Base-by-base conservation (phyloP, 352 stramenopile genomes). In the Thraustotheca clavata region DNA sequence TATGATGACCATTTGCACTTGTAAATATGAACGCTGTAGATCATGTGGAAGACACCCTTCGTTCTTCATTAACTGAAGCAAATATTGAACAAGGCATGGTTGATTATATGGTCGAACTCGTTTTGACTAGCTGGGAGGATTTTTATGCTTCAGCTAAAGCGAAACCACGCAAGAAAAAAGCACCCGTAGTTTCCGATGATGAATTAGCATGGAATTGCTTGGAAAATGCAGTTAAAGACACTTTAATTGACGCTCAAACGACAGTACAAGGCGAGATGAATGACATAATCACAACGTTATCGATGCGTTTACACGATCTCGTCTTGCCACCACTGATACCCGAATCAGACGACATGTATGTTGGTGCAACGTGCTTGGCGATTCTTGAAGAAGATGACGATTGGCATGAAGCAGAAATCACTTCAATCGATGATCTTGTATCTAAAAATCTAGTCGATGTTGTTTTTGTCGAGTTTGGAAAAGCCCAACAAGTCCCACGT, bases 391-490 rank as follows among this genome's bases (percentile, higher is more conserved):
- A 90, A 54, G 85, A 94, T 49, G 67, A 79, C 22, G 72, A 77
- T 27, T 94, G 85, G 85, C 85, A 94, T 48, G 73, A 79, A 0
- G 85, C 78, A 12, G 70, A 72, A 12, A 86, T 94, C 41, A 43
- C 47, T 29, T 54, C 36, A 11, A 66, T 63, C 0, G 67, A 63
- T 12, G 76, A 91, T 41, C 61, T 85, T 48, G 26, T 12, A n/a
- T 69, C 36, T 49, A 76, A 54, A 20, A 66, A 80, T 50, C 59
- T 70, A 14, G 12, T 90, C 4, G 79, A 89, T 35, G 73, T 94
- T 29, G 76, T 86, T 62, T 91, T 91, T 38, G 50, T 90, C 26
- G 84, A 91, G 60, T 94, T 89, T 49, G 82, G 77, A 61, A 89
- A 91, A 72, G 76, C 76, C 49, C 79, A 90, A 48, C 43, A 77